Evolutionary conservation across 106 monocot species (phyloP).

Genomic region (Cymbidium sinense): DNA sequence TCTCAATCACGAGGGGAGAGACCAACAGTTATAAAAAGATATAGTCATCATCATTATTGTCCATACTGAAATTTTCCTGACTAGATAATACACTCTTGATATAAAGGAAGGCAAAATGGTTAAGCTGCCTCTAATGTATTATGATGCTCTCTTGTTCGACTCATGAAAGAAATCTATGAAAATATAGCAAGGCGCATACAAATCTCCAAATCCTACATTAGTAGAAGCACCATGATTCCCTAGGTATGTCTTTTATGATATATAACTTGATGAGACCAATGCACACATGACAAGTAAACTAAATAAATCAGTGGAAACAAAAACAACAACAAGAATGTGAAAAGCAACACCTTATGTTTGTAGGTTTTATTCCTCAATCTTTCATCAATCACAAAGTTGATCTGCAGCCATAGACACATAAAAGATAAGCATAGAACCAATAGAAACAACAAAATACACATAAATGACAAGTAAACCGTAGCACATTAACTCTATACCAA

Average conservation of each 20-base stretch:
- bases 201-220: too few relatives aligned
- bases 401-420: slow-evolving; percentile 23
- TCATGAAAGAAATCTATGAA: too few relatives aligned
- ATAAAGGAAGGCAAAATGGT: too few relatives aligned
- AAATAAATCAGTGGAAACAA: neutral
- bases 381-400: slow-evolving; percentile 85
- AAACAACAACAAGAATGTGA: neutral
- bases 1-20: too few relatives aligned
- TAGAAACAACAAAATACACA: neutral
- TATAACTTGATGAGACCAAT: neutral
- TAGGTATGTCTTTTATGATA: neutral
- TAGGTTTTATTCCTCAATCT: slow-evolving; percentile 57
- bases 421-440: neutral
- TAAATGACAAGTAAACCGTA: neutral
- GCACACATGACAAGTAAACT: neutral
- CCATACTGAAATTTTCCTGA: too few relatives aligned
- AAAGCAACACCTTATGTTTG: slow-evolving; percentile 71
- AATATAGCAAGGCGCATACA: too few relatives aligned
- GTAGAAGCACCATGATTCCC: neutral
- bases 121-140: too few relatives aligned
- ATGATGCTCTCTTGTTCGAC: too few relatives aligned
- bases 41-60: too few relatives aligned
- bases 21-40: too few relatives aligned
- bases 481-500: neutral
- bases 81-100: too few relatives aligned